phyloP scores from a whole-genome alignment of 257 asterid species.

The Coffea canephora region DNA sequence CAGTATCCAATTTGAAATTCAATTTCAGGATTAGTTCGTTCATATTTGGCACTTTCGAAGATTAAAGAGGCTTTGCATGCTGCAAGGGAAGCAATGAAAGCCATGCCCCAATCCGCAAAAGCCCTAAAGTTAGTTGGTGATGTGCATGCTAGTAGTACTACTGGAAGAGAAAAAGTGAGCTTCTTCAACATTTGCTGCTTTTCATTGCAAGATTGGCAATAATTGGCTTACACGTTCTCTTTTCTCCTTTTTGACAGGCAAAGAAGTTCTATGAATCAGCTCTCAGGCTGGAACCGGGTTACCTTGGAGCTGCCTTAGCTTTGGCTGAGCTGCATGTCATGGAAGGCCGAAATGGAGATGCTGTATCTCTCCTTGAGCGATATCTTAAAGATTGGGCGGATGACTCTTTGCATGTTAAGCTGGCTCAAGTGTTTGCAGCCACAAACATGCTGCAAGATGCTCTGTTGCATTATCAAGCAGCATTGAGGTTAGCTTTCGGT shows the following conservation, averaged over 20 bases:
- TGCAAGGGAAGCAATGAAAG: slow-evolving; percentile 98
- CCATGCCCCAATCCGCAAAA: slow-evolving; percentile 98
- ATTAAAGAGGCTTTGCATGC: slow-evolving; percentile 88
- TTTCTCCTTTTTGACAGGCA: slow-evolving; percentile 47
- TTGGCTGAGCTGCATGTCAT: slow-evolving; percentile 93
- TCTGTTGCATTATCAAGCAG: slow-evolving; percentile 90
- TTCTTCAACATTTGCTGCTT: background rate
- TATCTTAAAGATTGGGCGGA: slow-evolving; percentile 95
- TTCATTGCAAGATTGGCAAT: background rate
- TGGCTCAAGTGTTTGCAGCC: slow-evolving; percentile 92
- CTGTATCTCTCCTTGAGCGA: slow-evolving; percentile 79
- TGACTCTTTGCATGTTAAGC: slow-evolving; percentile 91
- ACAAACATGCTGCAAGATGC: slow-evolving; percentile 93
- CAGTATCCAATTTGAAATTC: slow-evolving; percentile 3
- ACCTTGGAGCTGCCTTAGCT: slow-evolving; percentile 94
- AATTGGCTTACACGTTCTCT: background rate
- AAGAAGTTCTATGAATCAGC: slow-evolving; percentile 98
- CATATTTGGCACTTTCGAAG: slow-evolving; percentile 79
- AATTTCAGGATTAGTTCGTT: slow-evolving; percentile 83
- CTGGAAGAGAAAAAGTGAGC: slow-evolving; percentile 83
- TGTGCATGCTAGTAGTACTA: slow-evolving; percentile 88
- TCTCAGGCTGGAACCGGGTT: slow-evolving; percentile 93
- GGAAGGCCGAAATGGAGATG: slow-evolving; percentile 95
- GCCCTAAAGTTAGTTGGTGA: slow-evolving; percentile 96
- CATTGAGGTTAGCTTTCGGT: slow-evolving; percentile 53